Percentiles rank a stretch among this genome's conserved stretches.
Conservation (phyloP, 1,284 basidiomycete genomes). For the Apiotrichum gamsii region DNA sequence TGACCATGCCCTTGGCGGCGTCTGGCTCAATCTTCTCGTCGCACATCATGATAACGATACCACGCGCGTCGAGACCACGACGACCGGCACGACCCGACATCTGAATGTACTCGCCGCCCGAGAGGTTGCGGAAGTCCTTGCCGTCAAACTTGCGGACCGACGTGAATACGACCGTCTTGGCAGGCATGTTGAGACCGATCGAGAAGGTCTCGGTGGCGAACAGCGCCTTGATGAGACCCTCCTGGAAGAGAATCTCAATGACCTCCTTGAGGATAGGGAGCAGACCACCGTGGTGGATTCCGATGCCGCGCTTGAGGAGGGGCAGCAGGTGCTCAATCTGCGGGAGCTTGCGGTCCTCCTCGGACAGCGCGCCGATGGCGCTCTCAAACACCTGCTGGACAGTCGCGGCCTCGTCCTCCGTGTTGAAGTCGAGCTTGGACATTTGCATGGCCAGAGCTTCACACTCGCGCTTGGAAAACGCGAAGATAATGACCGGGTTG, state of each 20-base stretch:
- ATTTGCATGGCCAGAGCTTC: constrained; percentile 85
- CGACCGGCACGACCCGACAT: constrained; percentile 99
- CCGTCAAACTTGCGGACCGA: constrained; percentile 95
- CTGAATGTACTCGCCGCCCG: constrained; percentile 79
- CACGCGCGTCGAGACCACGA: constrained; percentile 94
- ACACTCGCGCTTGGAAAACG: constrained; percentile 97
- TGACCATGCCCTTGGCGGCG: constrained; percentile 94
- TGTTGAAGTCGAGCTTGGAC: constrained; percentile 95
- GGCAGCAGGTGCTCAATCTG: constrained; percentile 93
- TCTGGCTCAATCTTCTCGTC: constrained; percentile 94
- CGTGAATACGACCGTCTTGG: constrained; percentile 96
- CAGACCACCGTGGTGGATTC: constrained; percentile 97
- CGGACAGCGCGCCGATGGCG: constrained; percentile 81
- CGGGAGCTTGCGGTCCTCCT: constrained; percentile 82
- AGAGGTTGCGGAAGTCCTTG: constrained; percentile 84
- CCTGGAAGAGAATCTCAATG: constrained; percentile 98
- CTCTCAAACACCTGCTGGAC: constrained; percentile 89
- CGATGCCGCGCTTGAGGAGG: constrained; percentile 89
- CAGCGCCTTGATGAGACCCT: constrained; percentile 96
- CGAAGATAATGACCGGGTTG: constrained; percentile 98
- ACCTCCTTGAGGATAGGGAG: constrained; percentile 98
- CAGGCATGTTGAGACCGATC: constrained; percentile 99
- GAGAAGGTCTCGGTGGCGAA: constrained; percentile 99
- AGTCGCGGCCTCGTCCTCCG: constrained; percentile 83
- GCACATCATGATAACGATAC: constrained; percentile 99